A percentile compares a stretch with the other conserved stretches of the same genome.
Conservation (phyloP, 345 rosid genomes). For the Aegle marmelos region DNA sequence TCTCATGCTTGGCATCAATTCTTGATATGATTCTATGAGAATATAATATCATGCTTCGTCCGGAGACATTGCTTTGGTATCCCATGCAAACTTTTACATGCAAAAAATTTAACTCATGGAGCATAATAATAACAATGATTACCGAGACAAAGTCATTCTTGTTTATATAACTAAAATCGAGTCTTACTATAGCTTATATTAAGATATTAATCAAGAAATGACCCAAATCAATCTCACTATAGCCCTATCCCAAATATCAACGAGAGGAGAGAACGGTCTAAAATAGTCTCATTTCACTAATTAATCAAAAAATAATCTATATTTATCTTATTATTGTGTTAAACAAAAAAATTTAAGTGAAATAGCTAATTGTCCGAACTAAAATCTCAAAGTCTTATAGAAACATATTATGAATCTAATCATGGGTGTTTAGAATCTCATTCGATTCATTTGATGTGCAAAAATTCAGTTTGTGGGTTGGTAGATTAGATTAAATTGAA, state of each 20-base stretch:
- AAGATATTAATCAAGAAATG: not conserved
- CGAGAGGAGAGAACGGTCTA: not conserved
- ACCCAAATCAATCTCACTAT: not conserved
- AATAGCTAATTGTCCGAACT: no score
- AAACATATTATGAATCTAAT: no score
- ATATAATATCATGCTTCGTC: not conserved
- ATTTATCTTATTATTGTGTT: no score
- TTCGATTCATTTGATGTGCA: no score
- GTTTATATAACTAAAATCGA: not conserved
- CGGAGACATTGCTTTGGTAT: not conserved
- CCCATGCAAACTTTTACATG: not conserved
- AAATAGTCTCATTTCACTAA: no score
- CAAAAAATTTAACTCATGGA: not conserved
- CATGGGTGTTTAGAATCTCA: no score
- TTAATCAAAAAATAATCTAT: no score
- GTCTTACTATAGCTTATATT: no score
- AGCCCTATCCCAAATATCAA: not conserved
- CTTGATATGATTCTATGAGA: not conserved
- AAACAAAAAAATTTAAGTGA: no score
- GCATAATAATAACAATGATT: not conserved
- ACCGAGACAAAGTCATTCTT: not conserved
- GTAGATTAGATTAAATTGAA: no score
- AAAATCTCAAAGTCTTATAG: no score
- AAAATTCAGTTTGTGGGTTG: no score
- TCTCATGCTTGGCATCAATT: conserved; percentile 7